Base-by-base conservation (phyloP, 257 asterid species). In the Scutellaria minor region DNA sequence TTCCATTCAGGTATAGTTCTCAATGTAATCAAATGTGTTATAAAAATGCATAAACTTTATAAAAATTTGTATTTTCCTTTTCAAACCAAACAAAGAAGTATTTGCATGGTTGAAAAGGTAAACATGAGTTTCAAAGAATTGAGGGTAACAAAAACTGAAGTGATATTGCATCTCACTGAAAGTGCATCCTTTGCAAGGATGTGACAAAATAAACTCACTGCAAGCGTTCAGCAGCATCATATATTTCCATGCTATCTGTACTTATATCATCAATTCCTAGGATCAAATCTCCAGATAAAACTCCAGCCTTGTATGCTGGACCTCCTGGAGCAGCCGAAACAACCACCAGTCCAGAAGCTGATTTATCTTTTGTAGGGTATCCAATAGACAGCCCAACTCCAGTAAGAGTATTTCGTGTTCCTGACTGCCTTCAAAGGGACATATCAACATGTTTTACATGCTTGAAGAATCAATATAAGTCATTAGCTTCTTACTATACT, bases 321-420 rank as follows among this genome's bases (percentile, higher is more conserved):
- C 97, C 99, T 76, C 93, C 98, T 1, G 94, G 95, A 72, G 99
- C 81, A 68, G 98, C 93, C 35, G 99, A 90, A 79, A 95, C 75
- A 69, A 95, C 92, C 75, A 88, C 88, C 78, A 95, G 78, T 64
- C 96, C 99, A 73, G 96, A 74, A 61, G 92, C 46, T 31, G 85
- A 71, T 77, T 80, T 86, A 67, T 80, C 94, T 57, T 84, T 88
- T 73, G 85, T 81, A 73, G 95, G 89, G 70, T 94, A 94, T 69
- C 96, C 99, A 78, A 95, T 95, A 54, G 99, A 92, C 62, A 95
- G 47, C 66, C 99, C 99, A 41, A 92, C 99, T 79, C 99, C 99
- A 22, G 96, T 95, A 61, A 95, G 88, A 46, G 86, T 80, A 75
- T 71, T 95, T 77, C 92, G 85, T 62, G 98, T 95, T 77, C 99